Evolutionary conservation across 225 moss, liverwort and hornwort species (phyloP), one percentile per base, ranked within the genome.

Genomic region (Bryoerythrophyllum caledonicum): DNA sequence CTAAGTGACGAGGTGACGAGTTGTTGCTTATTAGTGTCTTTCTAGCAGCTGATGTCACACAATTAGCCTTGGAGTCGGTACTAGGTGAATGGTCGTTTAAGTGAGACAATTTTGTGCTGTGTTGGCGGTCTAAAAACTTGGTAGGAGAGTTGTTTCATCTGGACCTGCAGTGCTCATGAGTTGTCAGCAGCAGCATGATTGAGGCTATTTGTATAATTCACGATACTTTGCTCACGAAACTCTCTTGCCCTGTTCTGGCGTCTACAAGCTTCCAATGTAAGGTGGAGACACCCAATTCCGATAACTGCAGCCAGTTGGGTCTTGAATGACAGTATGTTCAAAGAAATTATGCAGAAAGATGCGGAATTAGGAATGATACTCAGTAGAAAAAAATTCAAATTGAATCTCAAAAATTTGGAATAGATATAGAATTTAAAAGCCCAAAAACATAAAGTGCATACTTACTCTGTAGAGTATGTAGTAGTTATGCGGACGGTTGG

Each of bases 51-150:
- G 65, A 69, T 78, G 73, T 72, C 49, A 43, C 68, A 52, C 48
- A 68, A 46, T 20, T 25, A 72, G 75, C 61, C 48, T 61, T 78
- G 71, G 49, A 69, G 73, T 65, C 46, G 63, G 68, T 71, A 67
- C 62, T 56, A 78, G 71, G 63, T 74, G 76, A 76, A 38, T 76
- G 74, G 60, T 65, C 32, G 20, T 63, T 59, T 44, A 77, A 80
- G 74, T 38, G 70, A 72, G 58, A 60, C 75, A 83, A 76, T 86
- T 81, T 78, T 83, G 83, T 74, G 81, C 75, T 74, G 68, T 72
- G 38, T 38, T 64, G 75, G 78, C 72, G 60, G 67, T 79, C 30
- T 55, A 23, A 53, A 67, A 68, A 60, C 73, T 38, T 34, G 63
- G 48, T 56, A 70, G 79, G 37, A 76, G 37, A 59, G 72, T 75